phyloP scores from a whole-genome alignment of 2,329 filamentous ascomycete genomes.

The Aspergillus tamarii region DNA sequence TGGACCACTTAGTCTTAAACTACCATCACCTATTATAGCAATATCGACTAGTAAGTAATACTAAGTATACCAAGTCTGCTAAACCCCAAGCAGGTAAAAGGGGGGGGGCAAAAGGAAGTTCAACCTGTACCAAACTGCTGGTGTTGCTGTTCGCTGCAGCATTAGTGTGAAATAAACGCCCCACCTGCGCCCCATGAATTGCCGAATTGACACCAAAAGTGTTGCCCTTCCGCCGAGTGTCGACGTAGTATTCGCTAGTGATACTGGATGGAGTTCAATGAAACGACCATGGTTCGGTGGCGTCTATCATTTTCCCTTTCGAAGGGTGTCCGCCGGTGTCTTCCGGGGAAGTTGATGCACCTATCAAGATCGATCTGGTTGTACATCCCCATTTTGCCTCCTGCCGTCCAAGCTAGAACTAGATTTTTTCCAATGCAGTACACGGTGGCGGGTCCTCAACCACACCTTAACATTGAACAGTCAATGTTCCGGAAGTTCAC shows the following conservation, averaged over 20 bases:
- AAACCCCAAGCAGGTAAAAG: background rate
- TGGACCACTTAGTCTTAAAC: background rate
- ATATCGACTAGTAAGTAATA: no score
- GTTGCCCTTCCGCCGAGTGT: background rate
- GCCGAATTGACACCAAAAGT: background rate
- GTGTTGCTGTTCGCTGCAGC: background rate
- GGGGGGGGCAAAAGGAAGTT: background rate
- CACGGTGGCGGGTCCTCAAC: background rate
- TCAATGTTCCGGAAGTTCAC: background rate
- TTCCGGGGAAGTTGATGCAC: slow-evolving; percentile 2
- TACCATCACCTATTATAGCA: background rate
- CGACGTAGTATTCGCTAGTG: background rate
- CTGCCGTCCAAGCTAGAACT: background rate
- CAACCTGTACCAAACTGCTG: background rate
- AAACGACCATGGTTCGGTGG: background rate
- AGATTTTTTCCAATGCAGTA: background rate
- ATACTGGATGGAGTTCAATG: background rate
- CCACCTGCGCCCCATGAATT: background rate
- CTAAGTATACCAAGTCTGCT: background rate
- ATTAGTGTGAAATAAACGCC: no score
- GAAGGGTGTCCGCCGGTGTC: background rate
- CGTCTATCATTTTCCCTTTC: slow-evolving; percentile 4
- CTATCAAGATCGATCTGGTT: slow-evolving; percentile 1
- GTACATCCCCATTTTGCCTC: slow-evolving; percentile 4
- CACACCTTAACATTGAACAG: background rate